Evolutionary conservation across 768 basidiomycete species (phyloP).

Genomic region (Gymnopilus junonius): DNA sequence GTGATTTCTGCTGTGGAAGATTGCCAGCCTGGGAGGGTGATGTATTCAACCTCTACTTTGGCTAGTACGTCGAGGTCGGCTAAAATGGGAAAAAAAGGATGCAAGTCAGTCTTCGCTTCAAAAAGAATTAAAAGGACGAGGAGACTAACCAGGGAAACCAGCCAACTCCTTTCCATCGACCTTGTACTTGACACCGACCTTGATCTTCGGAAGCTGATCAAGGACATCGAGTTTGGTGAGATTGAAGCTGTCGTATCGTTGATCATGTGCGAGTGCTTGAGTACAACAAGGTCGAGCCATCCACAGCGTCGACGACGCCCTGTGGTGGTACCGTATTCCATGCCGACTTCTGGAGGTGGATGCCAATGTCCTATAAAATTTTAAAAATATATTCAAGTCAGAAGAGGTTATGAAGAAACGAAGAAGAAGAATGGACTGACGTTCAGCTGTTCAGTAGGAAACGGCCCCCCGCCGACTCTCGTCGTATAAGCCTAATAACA

Average conservation of each 20-base stretch:
- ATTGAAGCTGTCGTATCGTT: conserved; percentile 94
- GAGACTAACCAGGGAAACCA: conserved; percentile 83
- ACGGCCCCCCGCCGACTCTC: conserved; percentile 97
- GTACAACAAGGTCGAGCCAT: conserved; percentile 96
- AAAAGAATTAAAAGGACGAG: neutral
- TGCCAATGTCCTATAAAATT: conserved; percentile 67
- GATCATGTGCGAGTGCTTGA: conserved; percentile 90
- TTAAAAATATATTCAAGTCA: neutral
- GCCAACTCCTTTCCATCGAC: conserved; percentile 77
- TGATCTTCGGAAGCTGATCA: conserved; percentile 84
- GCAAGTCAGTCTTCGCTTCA: neutral
- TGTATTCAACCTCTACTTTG: conserved; percentile 83
- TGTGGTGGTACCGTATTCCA: conserved; percentile 91
- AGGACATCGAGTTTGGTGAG: conserved; percentile 96
- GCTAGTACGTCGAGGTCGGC: conserved; percentile 87
- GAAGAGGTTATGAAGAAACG: neutral
- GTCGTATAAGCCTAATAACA: conserved; percentile 98
- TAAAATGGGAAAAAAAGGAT: conserved; percentile 25
- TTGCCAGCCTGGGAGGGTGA: conserved; percentile 92
- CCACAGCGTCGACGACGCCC: conserved; percentile 93
- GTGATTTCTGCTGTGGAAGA: conserved; percentile 66
- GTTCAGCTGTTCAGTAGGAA: conserved; percentile 95
- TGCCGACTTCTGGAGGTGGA: conserved; percentile 92
- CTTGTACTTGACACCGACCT: conserved; percentile 81
- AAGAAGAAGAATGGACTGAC: conserved; percentile 43